Percentiles rank a stretch among this genome's conserved stretches.
phyloP scores from a whole-genome alignment of 495 filamentous ascomycete species.

The Daldinia bambusicola region DNA sequence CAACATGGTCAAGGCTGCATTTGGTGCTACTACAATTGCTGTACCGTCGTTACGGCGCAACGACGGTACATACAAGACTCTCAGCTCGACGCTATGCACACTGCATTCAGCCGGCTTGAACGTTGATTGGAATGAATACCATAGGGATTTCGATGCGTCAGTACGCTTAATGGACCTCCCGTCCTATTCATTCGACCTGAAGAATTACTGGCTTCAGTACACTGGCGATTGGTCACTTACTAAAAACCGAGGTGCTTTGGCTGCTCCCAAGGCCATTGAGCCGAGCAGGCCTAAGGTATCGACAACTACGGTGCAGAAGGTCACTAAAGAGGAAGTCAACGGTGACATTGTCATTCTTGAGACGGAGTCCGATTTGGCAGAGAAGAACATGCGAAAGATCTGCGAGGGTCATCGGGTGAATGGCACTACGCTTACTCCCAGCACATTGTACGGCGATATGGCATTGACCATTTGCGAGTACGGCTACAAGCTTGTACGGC shows the following conservation, averaged over 20 bases:
- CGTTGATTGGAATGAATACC: slow-evolving; percentile 81
- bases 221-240: slow-evolving; percentile 73
- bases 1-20: slow-evolving; percentile 74
- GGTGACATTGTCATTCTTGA: slow-evolving; percentile 65
- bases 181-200: slow-evolving; percentile 79
- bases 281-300: slow-evolving; percentile 57
- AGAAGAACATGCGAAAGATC: slow-evolving; percentile 67
- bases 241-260: slow-evolving; percentile 73
- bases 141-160: slow-evolving; percentile 71
- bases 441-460: slow-evolving; percentile 79
- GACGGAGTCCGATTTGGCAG: slow-evolving; percentile 73
- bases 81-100: slow-evolving; percentile 67
- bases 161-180: slow-evolving; percentile 75
- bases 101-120: slow-evolving; percentile 74
- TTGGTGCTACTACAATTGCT: slow-evolving; percentile 65
- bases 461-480: slow-evolving; percentile 78
- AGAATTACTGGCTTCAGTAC: slow-evolving; percentile 87
- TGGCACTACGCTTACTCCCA: slow-evolving; percentile 62
- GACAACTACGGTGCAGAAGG: slow-evolving; percentile 61
- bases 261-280: slow-evolving; percentile 61
- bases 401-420: slow-evolving; percentile 81
- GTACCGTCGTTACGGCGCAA: slow-evolving; percentile 65
- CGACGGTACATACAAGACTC: slow-evolving; percentile 71
- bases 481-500: slow-evolving; percentile 67
- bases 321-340: slow-evolving; percentile 67